Evolutionary conservation across 2,329 filamentous ascomycete species (phyloP), one percentile per base, ranked within the genome.

Genomic region (Penicillium nordicum): DNA sequence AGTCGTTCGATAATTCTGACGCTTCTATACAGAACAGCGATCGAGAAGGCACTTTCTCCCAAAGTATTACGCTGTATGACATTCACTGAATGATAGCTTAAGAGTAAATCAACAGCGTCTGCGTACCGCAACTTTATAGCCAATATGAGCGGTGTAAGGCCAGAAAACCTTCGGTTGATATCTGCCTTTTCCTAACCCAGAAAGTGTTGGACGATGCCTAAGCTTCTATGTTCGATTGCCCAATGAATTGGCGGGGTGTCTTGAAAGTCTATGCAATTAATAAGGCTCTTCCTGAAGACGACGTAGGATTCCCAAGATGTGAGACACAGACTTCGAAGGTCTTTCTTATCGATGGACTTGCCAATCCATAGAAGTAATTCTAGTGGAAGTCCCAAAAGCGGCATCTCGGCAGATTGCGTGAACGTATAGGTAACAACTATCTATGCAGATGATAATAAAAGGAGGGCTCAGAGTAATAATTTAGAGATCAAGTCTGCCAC

Each of bases 1-100:
- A 49, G 46, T 5, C 18, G 30, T 47, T 50, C 47, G 46, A 49
- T 2, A 49, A 49, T 40, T 9, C 0, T 49, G 1, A 49, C 34
- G 34, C 23, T 38, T 38, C 46, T 10, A 38, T 38, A 5, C 10
- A 40, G 36, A 23, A 49, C 25, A 14, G 36, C 36, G n/a, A 49
- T 49, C 36, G 47, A 49, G 34, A 49, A 30, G 36, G 47, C 36
- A 41, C 36, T 49, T 49, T 49, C 23, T 40, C 47, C 47, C 10
- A 49, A 40, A 30, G 10, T 40, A 27, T 49, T 30, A 49, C 36
- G 11, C 25, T 49, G 11, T 49, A 30, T 50, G 25, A 30, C n/a
- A 4, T 18, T 41, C n/a, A 42, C 48, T 34, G 18, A 50, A 50
- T 50, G 16, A 50, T 50, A 14, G 27, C 48, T 41, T 42, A 34